Evolutionary conservation across 768 basidiomycete genomes (phyloP).

Genomic region (Termitomyces titanicus): DNA sequence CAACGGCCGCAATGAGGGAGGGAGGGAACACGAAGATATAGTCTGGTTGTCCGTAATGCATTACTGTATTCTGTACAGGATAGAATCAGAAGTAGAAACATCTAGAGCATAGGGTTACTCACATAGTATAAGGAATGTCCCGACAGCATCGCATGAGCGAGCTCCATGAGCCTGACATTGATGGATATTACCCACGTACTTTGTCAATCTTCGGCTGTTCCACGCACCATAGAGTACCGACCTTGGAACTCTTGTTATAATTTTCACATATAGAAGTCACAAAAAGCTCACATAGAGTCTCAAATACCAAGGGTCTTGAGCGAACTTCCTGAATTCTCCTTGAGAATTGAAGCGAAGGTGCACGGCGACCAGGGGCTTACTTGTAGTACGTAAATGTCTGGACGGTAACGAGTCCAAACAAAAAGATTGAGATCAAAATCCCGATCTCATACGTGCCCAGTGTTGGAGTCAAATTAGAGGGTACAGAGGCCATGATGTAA

Average conservation of each 20-base stretch:
- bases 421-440: constrained; percentile 10
- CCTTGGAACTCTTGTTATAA: background rate
- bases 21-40: background rate
- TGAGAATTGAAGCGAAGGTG: background rate
- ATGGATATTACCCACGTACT: background rate
- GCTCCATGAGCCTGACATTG: constrained; percentile 4
- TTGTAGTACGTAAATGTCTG: constrained; percentile 8
- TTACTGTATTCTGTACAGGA: constrained; percentile 2
- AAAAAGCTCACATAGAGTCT: constrained; percentile 2
- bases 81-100: background rate
- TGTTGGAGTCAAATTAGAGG: background rate
- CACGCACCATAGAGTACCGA: constrained; percentile 5
- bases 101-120: background rate
- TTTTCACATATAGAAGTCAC: background rate
- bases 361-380: background rate
- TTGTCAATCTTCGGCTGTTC: background rate
- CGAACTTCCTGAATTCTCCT: background rate
- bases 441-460: constrained; percentile 8
- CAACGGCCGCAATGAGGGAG: background rate
- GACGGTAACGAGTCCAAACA: constrained; percentile 9
- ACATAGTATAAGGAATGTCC: constrained; percentile 1
- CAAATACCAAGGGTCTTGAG: background rate
- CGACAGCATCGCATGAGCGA: background rate
- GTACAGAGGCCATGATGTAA: background rate
- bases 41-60: constrained; percentile 4